These are phyloP conservation scores for Ogataea allantospora DNA, from an alignment of 805 yeast species.

Conservation along the genomic window DNA sequence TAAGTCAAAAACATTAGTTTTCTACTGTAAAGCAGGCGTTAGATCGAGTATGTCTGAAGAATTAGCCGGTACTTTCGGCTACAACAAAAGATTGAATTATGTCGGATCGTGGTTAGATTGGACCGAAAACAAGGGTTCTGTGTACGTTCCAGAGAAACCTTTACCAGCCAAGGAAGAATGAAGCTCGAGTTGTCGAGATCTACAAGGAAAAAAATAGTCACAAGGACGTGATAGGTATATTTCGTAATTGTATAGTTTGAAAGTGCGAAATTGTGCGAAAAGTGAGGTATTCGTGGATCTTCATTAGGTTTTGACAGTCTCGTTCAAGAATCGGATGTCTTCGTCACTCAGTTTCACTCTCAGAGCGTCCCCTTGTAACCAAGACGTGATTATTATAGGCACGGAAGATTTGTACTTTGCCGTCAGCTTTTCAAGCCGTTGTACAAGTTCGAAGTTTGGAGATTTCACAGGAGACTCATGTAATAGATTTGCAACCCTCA, in stretches of 20 bases:
- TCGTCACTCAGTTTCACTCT: slow-evolving; percentile 15
- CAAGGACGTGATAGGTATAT: neutral
- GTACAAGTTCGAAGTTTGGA: slow-evolving; percentile 19
- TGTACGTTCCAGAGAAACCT: slow-evolving; percentile 18
- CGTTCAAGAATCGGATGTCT: slow-evolving; percentile 19
- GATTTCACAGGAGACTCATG: neutral
- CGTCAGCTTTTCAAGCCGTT: slow-evolving; percentile 22
- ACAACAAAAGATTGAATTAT: slow-evolving; percentile 79
- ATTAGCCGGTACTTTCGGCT: slow-evolving; percentile 87
- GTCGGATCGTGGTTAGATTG: slow-evolving; percentile 88
- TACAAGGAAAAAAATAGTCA: neutral
- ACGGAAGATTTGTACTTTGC: slow-evolving; percentile 25
- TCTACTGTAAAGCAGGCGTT: slow-evolving; percentile 91
- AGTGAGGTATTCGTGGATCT: neutral
- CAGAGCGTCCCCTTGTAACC: slow-evolving; percentile 12
- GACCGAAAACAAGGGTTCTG: slow-evolving; percentile 45
- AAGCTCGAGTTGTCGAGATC: neutral
- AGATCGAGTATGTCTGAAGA: slow-evolving; percentile 90
- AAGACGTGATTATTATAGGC: slow-evolving; percentile 24
- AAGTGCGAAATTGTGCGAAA: slow-evolving; percentile 8
- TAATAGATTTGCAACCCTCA: slow-evolving; percentile 17
- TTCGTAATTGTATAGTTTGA: slow-evolving; percentile 4
- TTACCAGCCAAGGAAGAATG: slow-evolving; percentile 9
- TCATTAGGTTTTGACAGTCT: slow-evolving; percentile 2
- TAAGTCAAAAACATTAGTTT: slow-evolving; percentile 67